Base-by-base conservation (phyloP, 805 yeast species). In the Starmerella apicola region DNA sequence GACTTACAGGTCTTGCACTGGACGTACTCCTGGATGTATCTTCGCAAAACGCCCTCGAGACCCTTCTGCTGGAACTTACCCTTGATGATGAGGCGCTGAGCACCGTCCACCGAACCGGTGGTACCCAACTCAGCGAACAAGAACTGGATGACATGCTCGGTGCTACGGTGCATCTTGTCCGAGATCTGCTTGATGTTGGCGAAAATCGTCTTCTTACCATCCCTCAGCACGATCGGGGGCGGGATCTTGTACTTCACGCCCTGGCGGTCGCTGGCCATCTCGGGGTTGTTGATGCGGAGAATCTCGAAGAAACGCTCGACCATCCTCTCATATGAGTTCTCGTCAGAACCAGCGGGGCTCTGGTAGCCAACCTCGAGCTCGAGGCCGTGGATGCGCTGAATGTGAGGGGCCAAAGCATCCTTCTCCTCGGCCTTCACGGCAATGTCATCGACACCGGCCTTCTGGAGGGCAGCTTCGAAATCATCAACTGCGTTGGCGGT, bases 111-210 rank as follows among this genome's bases (percentile, higher is more conserved):
- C 41, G 96, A 86, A 59, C 99, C 99, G 2, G 97, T 84, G 17
- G 99, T 91, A 78, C 99, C 99, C 73, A 91, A 72, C 68, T 91
- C 99, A 1, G 97, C 96, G 66, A 91, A 91, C 64, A 91, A 66
- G 65, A 81, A 91, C 68, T 85, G 95, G 63, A 91, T 91, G 50
- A 91, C 77, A 66, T 91, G 98, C 58, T 91, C 98, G 52, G 95
- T 91, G 39, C 85, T 81, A 68, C 99, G 78, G 65, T 91, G 96
- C 68, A 91, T 72, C 42, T 85, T 91, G 52, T 82, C 82, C 48
- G 95, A 74, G 53, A 91, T 91, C 56, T 82, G 94, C 67, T 86
- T 94, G 51, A 91, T 86, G 64, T 91, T 91, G 50, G 95, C 85
- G 60, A 91, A 91, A 57, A 86, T 75, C 13, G 98, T 85, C 74